phyloP scores from a whole-genome alignment of 2,329 filamentous ascomycete species.

The Diaporthe sp. region DNA sequence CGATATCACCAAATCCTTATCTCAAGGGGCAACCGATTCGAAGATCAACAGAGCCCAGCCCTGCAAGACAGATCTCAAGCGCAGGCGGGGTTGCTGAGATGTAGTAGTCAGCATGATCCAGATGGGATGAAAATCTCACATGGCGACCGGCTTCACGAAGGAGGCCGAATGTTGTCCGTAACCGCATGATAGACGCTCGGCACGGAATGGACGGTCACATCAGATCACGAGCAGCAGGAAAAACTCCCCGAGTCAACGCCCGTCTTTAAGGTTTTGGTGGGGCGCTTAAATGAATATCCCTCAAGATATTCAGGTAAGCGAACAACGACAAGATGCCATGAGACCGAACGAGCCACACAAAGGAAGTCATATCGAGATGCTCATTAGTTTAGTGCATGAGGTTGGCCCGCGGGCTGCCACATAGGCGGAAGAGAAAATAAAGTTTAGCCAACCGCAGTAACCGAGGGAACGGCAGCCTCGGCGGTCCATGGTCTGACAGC shows the following conservation, averaged over 20 bases:
- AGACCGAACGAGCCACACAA: not conserved
- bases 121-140: not conserved
- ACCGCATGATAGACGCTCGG: not conserved
- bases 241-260: not conserved
- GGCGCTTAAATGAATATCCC: not conserved
- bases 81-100: not conserved
- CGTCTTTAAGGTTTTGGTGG: not conserved
- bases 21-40: not conserved
- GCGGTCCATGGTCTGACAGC: constrained; percentile 8
- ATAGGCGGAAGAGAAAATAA: not conserved
- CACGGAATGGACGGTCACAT: not conserved
- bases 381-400: constrained; percentile 1
- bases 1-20: not conserved
- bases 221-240: not conserved
- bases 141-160: not conserved
- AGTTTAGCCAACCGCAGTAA: not conserved
- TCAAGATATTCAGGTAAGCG: constrained; percentile 7
- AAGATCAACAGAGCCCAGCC: not conserved
- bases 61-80: not conserved
- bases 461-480: constrained; percentile 19
- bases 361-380: not conserved
- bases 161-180: not conserved
- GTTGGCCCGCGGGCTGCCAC: not conserved
- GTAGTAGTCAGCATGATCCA: no score
- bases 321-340: not conserved